Conservation (phyloP, 2,329 filamentous ascomycete species). For the Cladosporium colombiae region DNA sequence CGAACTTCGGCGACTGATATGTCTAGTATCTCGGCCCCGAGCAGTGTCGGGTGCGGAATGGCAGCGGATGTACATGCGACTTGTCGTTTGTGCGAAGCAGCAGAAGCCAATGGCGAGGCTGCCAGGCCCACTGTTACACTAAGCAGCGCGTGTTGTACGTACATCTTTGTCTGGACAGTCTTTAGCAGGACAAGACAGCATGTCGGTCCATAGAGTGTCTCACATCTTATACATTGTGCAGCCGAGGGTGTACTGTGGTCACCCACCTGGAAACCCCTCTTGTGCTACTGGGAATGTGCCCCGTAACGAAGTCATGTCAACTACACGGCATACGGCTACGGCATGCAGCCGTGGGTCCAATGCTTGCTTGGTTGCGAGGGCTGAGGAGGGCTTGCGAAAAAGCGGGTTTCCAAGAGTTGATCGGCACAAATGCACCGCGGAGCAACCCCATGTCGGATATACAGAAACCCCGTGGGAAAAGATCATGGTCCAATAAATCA, state of each 20-base stretch:
- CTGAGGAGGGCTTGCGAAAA: not conserved
- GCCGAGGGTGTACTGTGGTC: not conserved
- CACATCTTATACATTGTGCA: not conserved
- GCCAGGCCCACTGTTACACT: not conserved
- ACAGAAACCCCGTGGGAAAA: not conserved
- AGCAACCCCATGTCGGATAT: not conserved
- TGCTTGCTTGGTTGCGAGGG: not conserved
- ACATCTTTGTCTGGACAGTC: not conserved
- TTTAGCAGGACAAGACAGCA: not conserved
- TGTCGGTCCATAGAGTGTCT: not conserved
- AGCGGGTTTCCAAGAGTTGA: not conserved
- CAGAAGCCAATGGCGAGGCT: not conserved
- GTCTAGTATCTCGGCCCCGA: conserved; percentile 13
- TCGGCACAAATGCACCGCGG: not conserved
- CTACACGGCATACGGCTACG: not conserved
- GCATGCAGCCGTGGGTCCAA: not conserved
- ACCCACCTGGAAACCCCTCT: not conserved
- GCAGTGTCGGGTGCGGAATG: not conserved
- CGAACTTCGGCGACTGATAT: not conserved
- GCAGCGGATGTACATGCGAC: conserved; percentile 11
- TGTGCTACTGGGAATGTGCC: not conserved
- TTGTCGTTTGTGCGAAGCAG: not conserved
- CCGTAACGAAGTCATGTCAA: not conserved
- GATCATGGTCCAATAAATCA: not conserved
- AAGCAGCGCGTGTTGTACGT: not conserved